Evolutionary conservation across 2,329 filamentous ascomycete genomes (phyloP).

Genomic region (Penicillium verrucosum): DNA sequence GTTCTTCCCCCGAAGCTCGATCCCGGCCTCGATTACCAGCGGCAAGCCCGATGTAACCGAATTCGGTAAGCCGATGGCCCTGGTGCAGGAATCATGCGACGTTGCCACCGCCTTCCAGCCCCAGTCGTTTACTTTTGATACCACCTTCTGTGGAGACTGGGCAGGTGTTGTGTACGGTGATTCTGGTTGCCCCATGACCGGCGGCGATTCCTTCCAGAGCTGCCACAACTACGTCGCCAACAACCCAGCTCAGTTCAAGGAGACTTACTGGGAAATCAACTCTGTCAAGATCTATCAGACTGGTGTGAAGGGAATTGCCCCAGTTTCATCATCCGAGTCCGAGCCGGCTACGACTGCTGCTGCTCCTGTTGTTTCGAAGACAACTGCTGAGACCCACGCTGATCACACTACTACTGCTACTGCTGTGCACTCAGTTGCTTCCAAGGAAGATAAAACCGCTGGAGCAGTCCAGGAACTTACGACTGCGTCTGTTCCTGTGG

Average conservation of each 20-base stretch:
- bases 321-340: constrained; percentile 2
- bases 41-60: constrained; percentile 44
- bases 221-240: constrained; percentile 70
- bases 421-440: background rate
- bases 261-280: constrained; percentile 78
- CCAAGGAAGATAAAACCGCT: background rate
- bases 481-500: background rate
- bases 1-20: constrained; percentile 47
- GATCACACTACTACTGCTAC: background rate
- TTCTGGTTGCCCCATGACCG: constrained; percentile 56
- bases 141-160: constrained; percentile 57
- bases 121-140: constrained; percentile 49
- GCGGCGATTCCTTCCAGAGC: constrained; percentile 56
- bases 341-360: background rate
- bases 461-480: background rate
- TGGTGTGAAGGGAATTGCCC: constrained; percentile 15
- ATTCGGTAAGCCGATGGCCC: constrained; percentile 48
- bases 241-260: constrained; percentile 66
- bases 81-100: constrained; percentile 43
- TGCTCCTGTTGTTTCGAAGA: background rate
- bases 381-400: background rate
- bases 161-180: constrained; percentile 49
- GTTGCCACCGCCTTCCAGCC: constrained; percentile 41
- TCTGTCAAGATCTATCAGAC: constrained; percentile 62
- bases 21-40: constrained; percentile 46